Base-by-base conservation (phyloP, 305 asterid species). In the Fraxinus floribunda region DNA sequence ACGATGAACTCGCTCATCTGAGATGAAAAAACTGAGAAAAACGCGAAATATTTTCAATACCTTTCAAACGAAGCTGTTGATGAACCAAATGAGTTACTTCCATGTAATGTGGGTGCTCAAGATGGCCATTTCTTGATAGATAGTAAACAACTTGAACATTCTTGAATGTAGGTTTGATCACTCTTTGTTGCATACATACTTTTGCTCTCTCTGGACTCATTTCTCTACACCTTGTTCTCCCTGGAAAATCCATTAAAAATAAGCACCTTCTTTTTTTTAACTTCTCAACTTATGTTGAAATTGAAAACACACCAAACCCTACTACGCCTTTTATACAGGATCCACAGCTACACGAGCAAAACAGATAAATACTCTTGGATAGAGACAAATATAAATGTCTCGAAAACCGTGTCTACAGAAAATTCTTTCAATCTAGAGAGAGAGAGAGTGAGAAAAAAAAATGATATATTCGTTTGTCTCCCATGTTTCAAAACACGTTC, bases 61-160 rank as follows among this genome's bases (percentile, higher is more conserved):
- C 97, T 91, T 91, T 95, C 39, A 95, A 84, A 75, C 94, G 94
- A 84, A 95, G 98, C 0, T 85, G 97, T 44, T 90, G 96, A 79
- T 91, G 88, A 44, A 91, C 85, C 79, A 90, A 92, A 84, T 89
- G 96, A 60, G 94, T 79, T 0, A 94, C 91, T 83, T 93, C 97
- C 89, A 94, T 88, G 86, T 82, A 94, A 81, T 94, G 98, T 62
- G 98, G 98, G 80, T 94, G 98, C 71, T 94, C 95, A 49, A 94
- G 94, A 16, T 90, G 96, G 52, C 98, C 98, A 86, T 94, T 92
- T 90, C 97, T 91, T 1, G 96, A 87, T 22, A 95, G 90, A 79
- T 95, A 95, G 77, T 95, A 95, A 0, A 95, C 93, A 75, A 93
- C 88, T 79, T 93, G 91, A 80, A 92, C 90, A 86, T 85, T 93